Base-by-base conservation (phyloP, 768 basidiomycete species). In the Tylopilus rubrobrunneus region DNA sequence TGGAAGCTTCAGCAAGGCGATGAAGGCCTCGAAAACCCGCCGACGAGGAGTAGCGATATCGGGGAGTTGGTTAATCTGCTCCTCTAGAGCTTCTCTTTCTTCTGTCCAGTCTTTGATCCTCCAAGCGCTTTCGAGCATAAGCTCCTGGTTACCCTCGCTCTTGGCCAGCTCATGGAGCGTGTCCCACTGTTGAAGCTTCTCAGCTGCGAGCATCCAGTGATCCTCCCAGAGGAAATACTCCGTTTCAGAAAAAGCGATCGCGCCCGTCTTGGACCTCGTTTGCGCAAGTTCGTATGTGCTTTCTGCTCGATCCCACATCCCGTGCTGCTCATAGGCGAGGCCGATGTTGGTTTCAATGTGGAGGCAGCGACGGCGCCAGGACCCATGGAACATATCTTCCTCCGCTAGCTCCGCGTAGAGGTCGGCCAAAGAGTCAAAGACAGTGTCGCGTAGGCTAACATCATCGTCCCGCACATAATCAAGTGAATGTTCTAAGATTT, bases 171-270 rank as follows among this genome's bases (percentile, higher is more conserved):
- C 97, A 57, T 89, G 83, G 5, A 99, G 78, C 21, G 89, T 82
- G 55, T 99, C 97, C 97, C 97, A 99, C 57, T 97, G 90, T 66
- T 98, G 97, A 17, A 99, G 76, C 70, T 99, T 99, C 73, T 96
- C 92, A 1, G 93, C 87, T 1, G 94, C 81, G 8, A 95, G 74
- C 55, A 99, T 89, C 96, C 97, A 99, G 68, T 99, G 97, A 67
- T 99, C 97, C 64, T 99, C 97, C 97, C 97, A 99, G 19, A 99
- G 76, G 62, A 90, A 93, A 68, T 95, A 98, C 69, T 99, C 97
- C 2, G 88, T 78, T 69, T 99, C 97, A 12, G 89, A 87, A 74
- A 95, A 98, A 1, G 94, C 85, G 49, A 97, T 83, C 7, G 81
- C 74, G 5, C 92, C 92, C 4, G 81, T 77, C 44, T 93, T 80